Conservation (phyloP, 2,329 filamentous ascomycete genomes). For the Nemania sp. region DNA sequence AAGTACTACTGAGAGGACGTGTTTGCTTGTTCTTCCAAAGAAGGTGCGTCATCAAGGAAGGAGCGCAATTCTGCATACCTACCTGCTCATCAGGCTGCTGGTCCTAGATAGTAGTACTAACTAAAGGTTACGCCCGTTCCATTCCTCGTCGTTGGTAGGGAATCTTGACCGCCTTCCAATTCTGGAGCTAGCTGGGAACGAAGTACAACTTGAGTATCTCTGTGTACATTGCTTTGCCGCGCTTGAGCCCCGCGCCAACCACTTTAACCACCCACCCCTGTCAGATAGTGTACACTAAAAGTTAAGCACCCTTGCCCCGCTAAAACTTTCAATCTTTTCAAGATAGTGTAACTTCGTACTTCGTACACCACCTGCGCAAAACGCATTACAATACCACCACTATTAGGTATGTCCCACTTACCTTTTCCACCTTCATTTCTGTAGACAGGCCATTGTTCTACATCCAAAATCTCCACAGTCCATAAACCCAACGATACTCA, state of each 20-base stretch:
- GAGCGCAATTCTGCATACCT: not conserved
- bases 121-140: too few species aligned
- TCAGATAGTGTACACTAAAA: too few species aligned
- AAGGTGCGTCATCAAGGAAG: slow-evolving; percentile 1
- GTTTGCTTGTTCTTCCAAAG: slow-evolving; percentile 11
- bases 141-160: slow-evolving; percentile 20
- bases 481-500: not conserved
- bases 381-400: too few species aligned
- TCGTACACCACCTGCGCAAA: too few species aligned
- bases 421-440: not conserved
- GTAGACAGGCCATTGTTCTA: too few species aligned
- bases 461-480: not conserved
- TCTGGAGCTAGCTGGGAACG: not conserved
- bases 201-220: too few species aligned
- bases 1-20: too few species aligned
- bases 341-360: too few species aligned
- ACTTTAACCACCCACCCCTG: not conserved
- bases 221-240: not conserved
- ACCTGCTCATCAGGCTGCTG: slow-evolving; percentile 15
- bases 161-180: slow-evolving; percentile 30
- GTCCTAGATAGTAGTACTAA: too few species aligned
- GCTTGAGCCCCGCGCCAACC: not conserved
- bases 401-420: too few species aligned
- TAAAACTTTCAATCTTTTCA: slow-evolving; percentile 20
- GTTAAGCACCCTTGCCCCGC: slow-evolving; percentile 11